Conservation (phyloP, 306 rosid species). For the Cicer cuneatum region DNA sequence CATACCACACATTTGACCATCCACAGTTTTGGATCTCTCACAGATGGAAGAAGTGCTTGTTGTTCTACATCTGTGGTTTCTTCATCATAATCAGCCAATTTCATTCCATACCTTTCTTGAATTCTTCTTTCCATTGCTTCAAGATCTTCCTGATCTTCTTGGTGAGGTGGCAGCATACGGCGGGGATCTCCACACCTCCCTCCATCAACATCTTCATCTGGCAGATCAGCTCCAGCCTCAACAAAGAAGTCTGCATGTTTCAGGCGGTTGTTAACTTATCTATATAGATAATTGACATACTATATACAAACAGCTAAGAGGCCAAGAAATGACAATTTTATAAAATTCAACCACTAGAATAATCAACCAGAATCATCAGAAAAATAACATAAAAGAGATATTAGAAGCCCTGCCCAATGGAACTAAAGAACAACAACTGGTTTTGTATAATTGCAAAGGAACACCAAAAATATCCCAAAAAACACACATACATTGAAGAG, state of each 20-base stretch:
- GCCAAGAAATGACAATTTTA: neutral
- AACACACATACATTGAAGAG: neutral
- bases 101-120: conserved; percentile 78
- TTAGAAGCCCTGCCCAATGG: too few species aligned
- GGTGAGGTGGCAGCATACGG: conserved; percentile 57
- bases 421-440: too few species aligned
- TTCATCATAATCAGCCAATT: conserved; percentile 66
- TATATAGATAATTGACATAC: neutral
- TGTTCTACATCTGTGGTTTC: conserved; percentile 98
- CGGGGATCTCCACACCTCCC: conserved; percentile 48
- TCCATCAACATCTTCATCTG: conserved; percentile 76
- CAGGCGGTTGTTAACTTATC: conserved; percentile 24
- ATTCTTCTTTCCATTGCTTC: conserved; percentile 82
- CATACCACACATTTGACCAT: conserved; percentile 99
- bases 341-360: too few species aligned
- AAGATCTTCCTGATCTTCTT: conserved; percentile 88
- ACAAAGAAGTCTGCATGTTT: conserved; percentile 73
- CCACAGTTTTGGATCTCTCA: conserved; percentile 98
- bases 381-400: too few species aligned
- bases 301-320: too few species aligned
- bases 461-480: neutral
- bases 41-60: conserved; percentile 95
- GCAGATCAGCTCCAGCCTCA: conserved; percentile 65
- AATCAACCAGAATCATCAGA: too few species aligned
- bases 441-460: neutral